Evolutionary conservation across 495 filamentous ascomycete genomes (phyloP), one percentile per base, ranked within the genome.

Genomic region (Penicillium pulvis): DNA sequence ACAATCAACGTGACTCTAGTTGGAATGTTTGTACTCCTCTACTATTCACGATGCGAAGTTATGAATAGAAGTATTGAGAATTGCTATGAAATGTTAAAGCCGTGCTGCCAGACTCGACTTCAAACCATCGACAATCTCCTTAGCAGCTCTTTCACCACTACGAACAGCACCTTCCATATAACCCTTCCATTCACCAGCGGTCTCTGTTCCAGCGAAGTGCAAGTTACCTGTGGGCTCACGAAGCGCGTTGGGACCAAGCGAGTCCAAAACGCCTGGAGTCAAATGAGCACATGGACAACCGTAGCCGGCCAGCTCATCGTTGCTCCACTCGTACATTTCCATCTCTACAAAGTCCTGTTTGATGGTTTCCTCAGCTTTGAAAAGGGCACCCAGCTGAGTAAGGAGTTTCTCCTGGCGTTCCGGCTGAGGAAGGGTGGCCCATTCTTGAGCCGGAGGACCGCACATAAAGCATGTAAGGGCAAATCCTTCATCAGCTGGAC

Each of bases 91-190:
- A 17, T 41, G 7, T 17, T 41, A 41, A 2, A 41, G 39, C 14
- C 45, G 50, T n/a, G 11, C 20, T 30, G 23, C 31, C 24, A 49
- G 12, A 23, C 23, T 20, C 48, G 11, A 17, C 6, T 35, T 51
- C 20, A 51, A 26, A 2, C 8, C 53, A 33, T 59, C 24, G 3
- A 69, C 39, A 20, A 76, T 70, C 55, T 82, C 79, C 19, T 53
- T 57, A 3, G 71, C 78, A 3, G 65, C 79, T 53, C 68, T 66
- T 28, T 71, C 53, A 0, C 77, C 78, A 35, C 59, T 66, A 12
- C 69, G 42, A 8, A 80, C 55, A 3, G 79, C 79, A 0, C 80
- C 79, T 57, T 81, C 78, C 78, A 83, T 81, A 58, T 78, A 79
- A 10, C 79, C 80, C 53, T 69, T 73, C 78, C 79, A 81, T 20